Percentiles rank a stretch among this genome's conserved stretches.
Evolutionary conservation across 768 basidiomycete species (phyloP).

Genomic region (Suillus bovinus): DNA sequence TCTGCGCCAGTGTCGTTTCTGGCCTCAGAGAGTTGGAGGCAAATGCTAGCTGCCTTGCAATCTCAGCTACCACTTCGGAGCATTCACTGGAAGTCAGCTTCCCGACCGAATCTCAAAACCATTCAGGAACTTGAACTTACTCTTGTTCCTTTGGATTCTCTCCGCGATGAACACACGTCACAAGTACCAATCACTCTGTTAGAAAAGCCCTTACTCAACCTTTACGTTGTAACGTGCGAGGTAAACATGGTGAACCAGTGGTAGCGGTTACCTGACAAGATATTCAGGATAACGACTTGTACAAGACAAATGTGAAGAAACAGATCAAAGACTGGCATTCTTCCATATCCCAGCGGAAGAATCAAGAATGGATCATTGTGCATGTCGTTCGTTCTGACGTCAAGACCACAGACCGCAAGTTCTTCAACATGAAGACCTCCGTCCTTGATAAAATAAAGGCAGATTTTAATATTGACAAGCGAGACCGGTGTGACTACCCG

Average conservation of each 20-base stretch:
- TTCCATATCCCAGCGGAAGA: slow-evolving; percentile 61
- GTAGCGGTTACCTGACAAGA: slow-evolving; percentile 13
- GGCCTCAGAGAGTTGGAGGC: slow-evolving; percentile 71
- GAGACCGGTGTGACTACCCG: slow-evolving; percentile 61
- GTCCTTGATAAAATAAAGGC: slow-evolving; percentile 88
- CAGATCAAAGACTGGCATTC: slow-evolving; percentile 94
- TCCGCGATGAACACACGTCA: slow-evolving; percentile 73
- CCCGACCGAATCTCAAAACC: slow-evolving; percentile 72
- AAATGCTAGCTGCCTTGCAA: slow-evolving; percentile 62
- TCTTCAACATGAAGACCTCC: slow-evolving; percentile 83
- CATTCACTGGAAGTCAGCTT: slow-evolving; percentile 87
- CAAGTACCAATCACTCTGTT: slow-evolving; percentile 77
- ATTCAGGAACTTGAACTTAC: slow-evolving; percentile 87
- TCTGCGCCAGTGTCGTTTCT: slow-evolving; percentile 63
- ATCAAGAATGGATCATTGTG: slow-evolving; percentile 93
- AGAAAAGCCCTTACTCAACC: slow-evolving; percentile 83
- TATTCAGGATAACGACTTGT: slow-evolving; percentile 63
- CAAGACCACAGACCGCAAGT: slow-evolving; percentile 56
- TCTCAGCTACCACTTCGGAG: slow-evolving; percentile 83
- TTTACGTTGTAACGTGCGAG: slow-evolving; percentile 88
- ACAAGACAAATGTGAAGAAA: slow-evolving; percentile 73
- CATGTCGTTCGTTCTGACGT: slow-evolving; percentile 79
- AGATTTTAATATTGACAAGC: slow-evolving; percentile 89
- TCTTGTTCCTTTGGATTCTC: slow-evolving; percentile 63
- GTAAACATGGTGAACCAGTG: slow-evolving; percentile 43